These are phyloP conservation scores for Monilinia aucupariae DNA, from an alignment of 2,329 filamentous ascomycete species.

Conservation along the genomic window DNA sequence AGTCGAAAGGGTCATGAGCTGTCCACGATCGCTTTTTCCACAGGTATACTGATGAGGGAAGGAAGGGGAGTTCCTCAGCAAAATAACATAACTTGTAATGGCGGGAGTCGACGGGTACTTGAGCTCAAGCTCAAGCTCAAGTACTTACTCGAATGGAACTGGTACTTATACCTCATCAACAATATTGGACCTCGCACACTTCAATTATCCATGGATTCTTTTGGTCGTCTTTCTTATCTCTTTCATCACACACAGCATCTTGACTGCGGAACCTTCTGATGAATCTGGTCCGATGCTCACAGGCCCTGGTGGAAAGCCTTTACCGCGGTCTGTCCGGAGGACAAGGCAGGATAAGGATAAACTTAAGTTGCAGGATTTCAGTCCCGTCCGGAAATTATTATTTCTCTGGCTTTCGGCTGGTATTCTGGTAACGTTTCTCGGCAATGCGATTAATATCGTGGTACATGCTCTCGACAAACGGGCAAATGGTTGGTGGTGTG, in stretches of 20 bases:
- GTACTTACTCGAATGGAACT: constrained; percentile 20
- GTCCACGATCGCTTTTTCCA: constrained; percentile 24
- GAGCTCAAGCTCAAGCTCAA: constrained; percentile 23
- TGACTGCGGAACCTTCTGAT: constrained; percentile 41
- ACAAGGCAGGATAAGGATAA: constrained; percentile 42
- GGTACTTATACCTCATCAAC: constrained; percentile 14
- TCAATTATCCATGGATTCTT: constrained; percentile 57
- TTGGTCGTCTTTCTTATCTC: constrained; percentile 58
- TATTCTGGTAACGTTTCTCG: constrained; percentile 70
- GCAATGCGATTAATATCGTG: constrained; percentile 67
- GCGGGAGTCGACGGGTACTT: constrained; percentile 27
- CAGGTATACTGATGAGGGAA: constrained; percentile 32
- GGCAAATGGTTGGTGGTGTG: constrained; percentile 73
- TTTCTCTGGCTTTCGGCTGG: constrained; percentile 70
- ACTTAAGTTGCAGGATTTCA: constrained; percentile 49
- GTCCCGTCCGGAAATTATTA: constrained; percentile 59
- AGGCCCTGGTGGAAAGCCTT: constrained; percentile 83
- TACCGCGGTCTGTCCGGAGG: constrained; percentile 48
- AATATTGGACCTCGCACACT: constrained; percentile 33
- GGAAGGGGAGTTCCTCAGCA: constrained; percentile 23
- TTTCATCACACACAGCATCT: constrained; percentile 57
- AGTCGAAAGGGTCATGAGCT: constrained; percentile 18
- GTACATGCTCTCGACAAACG: constrained; percentile 64
- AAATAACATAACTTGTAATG: constrained; percentile 31
- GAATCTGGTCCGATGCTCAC: constrained; percentile 42